phyloP scores from a whole-genome alignment of 1,284 basidiomycete genomes.

The Leccinum pachyderme region DNA sequence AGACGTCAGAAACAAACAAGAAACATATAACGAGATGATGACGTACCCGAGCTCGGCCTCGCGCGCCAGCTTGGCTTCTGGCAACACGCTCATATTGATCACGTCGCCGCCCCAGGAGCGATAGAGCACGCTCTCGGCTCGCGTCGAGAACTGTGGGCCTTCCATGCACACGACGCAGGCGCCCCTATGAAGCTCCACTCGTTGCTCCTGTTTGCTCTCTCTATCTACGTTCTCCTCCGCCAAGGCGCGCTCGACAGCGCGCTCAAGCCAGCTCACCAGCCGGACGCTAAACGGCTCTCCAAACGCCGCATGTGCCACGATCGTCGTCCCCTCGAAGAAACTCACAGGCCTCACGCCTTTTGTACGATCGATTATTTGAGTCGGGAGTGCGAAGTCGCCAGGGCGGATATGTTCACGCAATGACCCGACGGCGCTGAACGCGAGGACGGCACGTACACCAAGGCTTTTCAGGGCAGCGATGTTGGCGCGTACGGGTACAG shows the following conservation, averaged over 20 bases:
- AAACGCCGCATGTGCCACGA: slow-evolving; percentile 94
- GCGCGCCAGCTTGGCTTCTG: slow-evolving; percentile 93
- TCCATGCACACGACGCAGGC: slow-evolving; percentile 97
- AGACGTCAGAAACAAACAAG: neutral
- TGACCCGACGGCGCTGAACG: slow-evolving; percentile 97
- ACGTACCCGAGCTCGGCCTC: slow-evolving; percentile 88
- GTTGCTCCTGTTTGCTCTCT: slow-evolving; percentile 43
- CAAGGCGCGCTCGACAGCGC: slow-evolving; percentile 46
- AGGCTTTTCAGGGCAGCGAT: slow-evolving; percentile 93
- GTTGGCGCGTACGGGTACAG: slow-evolving; percentile 86
- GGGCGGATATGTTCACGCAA: slow-evolving; percentile 93
- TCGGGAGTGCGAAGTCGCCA: slow-evolving; percentile 86
- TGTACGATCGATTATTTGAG: slow-evolving; percentile 96
- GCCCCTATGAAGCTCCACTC: slow-evolving; percentile 68
- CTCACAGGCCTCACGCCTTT: slow-evolving; percentile 80
- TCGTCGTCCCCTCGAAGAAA: slow-evolving; percentile 77
- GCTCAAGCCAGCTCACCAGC: slow-evolving; percentile 70
- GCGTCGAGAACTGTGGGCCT: slow-evolving; percentile 91
- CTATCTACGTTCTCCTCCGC: neutral
- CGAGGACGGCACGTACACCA: slow-evolving; percentile 86
- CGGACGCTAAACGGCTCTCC: slow-evolving; percentile 83
- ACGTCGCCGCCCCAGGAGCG: slow-evolving; percentile 90
- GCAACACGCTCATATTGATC: slow-evolving; percentile 95
- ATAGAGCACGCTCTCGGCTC: slow-evolving; percentile 96
- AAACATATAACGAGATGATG: neutral